These are phyloP conservation scores for Komagataella populi DNA, from an alignment of 805 yeast genomes.

Conservation along the genomic window DNA sequence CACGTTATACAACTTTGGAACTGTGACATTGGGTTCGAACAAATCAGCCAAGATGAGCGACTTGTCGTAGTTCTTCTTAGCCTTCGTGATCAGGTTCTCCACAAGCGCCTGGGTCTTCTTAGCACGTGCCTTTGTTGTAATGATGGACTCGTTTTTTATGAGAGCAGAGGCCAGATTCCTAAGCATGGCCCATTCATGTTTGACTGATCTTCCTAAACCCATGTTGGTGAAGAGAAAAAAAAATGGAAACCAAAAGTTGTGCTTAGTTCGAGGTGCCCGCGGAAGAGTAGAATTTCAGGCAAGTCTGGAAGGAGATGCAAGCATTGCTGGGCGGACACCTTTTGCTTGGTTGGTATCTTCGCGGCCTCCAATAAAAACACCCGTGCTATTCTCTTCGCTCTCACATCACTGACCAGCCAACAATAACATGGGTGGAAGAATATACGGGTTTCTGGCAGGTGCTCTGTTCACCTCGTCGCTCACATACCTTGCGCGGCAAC, in stretches of 20 bases:
- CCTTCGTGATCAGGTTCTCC: constrained; percentile 49
- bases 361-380: background rate
- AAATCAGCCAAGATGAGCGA: constrained; percentile 21
- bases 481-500: constrained; percentile 46
- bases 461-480: constrained; percentile 42
- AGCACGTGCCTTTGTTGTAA: constrained; percentile 67
- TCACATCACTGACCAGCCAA: background rate
- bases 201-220: constrained; percentile 8
- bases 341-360: background rate
- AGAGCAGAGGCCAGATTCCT: constrained; percentile 55
- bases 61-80: constrained; percentile 20
- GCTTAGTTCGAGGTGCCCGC: background rate
- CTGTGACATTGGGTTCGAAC: constrained; percentile 30
- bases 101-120: constrained; percentile 51
- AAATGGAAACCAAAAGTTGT: background rate
- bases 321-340: background rate
- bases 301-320: background rate
- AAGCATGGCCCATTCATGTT: constrained; percentile 42
- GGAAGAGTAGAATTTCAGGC: background rate
- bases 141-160: constrained; percentile 55
- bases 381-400: background rate
- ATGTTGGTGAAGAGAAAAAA: constrained; percentile 3
- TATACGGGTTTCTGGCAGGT: constrained; percentile 46
- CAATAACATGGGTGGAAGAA: constrained; percentile 26
- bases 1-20: constrained; percentile 57